These are phyloP conservation scores for Fusarium sp. DNA, from an alignment of 2,329 filamentous ascomycete species.

Conservation along the genomic window DNA sequence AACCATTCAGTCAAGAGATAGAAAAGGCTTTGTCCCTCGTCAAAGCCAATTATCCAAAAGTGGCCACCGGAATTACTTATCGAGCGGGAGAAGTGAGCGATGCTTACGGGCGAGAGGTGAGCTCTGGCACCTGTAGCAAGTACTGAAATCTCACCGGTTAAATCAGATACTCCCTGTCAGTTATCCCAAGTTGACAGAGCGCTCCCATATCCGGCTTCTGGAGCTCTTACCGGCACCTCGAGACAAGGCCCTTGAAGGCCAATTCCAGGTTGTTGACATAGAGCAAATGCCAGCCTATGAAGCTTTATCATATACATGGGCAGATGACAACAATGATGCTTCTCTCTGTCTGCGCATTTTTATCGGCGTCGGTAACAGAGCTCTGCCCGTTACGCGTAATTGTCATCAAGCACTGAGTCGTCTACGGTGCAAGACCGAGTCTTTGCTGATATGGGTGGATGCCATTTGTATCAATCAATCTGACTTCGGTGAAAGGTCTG, in stretches of 20 bases:
- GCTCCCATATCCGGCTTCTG: slow-evolving; percentile 11
- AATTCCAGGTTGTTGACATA: slow-evolving; percentile 1
- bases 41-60: not conserved
- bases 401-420: slow-evolving; percentile 11
- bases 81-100: not conserved
- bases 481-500: slow-evolving; percentile 12
- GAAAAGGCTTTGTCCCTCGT: not conserved
- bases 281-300: not conserved
- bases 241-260: slow-evolving; percentile 6
- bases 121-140: not conserved
- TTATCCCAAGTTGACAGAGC: not conserved
- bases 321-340: slow-evolving; percentile 2
- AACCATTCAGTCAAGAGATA: not conserved
- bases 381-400: slow-evolving; percentile 17
- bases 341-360: slow-evolving; percentile 22
- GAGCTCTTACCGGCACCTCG: slow-evolving; percentile 1
- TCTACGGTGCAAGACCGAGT: not conserved
- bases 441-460: slow-evolving; percentile 17
- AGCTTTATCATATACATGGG: slow-evolving; percentile 27
- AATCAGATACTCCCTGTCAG: slow-evolving; percentile 5
- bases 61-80: not conserved
- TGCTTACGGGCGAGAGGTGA: slow-evolving; percentile 16
- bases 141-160: not conserved
- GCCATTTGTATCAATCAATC: slow-evolving; percentile 23
- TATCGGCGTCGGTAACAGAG: slow-evolving; percentile 8